phyloP scores from a whole-genome alignment of 2,329 filamentous ascomycete species.

The Phialophora chinensis region DNA sequence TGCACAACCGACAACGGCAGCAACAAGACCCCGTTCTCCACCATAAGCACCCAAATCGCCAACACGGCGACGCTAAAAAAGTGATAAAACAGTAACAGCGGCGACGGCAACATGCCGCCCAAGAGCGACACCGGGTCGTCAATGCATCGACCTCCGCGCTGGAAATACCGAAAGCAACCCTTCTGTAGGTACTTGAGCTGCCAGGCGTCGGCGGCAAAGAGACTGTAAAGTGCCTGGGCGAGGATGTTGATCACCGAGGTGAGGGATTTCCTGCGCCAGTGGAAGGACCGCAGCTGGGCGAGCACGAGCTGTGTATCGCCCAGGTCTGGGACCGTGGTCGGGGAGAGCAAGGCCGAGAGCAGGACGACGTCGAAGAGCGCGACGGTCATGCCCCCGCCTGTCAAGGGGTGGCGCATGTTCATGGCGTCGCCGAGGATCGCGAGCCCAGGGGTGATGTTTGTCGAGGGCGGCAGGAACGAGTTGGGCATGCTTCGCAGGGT shows the following conservation, averaged over 20 bases:
- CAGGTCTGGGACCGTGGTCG: conserved; percentile 70
- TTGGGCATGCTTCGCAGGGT: conserved; percentile 93
- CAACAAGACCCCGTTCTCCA: conserved; percentile 59
- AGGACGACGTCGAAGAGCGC: conserved; percentile 90
- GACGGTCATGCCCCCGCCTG: conserved; percentile 97
- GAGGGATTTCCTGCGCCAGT: conserved; percentile 83
- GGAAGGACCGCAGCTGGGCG: conserved; percentile 73
- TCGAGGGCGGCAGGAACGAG: conserved; percentile 83
- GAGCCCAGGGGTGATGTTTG: conserved; percentile 72
- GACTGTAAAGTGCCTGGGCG: conserved; percentile 87
- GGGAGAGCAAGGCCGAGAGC: conserved; percentile 74
- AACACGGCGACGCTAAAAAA: conserved; percentile 94
- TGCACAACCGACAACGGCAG: conserved; percentile 70
- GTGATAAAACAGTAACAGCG: conserved; percentile 81
- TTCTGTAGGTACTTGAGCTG: conserved; percentile 79
- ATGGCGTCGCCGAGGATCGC: conserved; percentile 90
- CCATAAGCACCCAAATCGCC: conserved; percentile 73
- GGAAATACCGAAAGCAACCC: conserved; percentile 94
- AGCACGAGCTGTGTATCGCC: conserved; percentile 70
- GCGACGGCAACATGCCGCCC: conserved; percentile 78
- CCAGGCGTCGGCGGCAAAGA: conserved; percentile 81
- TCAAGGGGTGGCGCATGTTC: conserved; percentile 99
- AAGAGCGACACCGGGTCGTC: conserved; percentile 82
- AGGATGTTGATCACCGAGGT: conserved; percentile 95
- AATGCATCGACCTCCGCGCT: conserved; percentile 71